phyloP scores from a whole-genome alignment of 1,284 basidiomycete genomes.

The Meira nashicola region DNA sequence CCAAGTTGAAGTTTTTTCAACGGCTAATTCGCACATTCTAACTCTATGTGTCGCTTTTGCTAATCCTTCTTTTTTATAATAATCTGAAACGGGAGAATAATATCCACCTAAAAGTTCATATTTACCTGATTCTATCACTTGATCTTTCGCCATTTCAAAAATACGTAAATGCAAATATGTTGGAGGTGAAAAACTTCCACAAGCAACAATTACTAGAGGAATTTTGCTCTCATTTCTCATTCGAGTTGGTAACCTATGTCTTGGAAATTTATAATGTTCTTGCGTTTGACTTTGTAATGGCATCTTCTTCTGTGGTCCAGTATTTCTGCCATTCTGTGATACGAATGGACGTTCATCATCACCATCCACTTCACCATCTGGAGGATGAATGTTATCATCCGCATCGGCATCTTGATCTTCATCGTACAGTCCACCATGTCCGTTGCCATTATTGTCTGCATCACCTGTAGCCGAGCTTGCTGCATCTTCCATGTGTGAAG shows the following conservation, averaged over 20 bases:
- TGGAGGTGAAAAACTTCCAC: constrained; percentile 60
- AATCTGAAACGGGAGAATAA: constrained; percentile 72
- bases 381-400: constrained; percentile 4
- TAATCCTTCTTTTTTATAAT: constrained; percentile 51
- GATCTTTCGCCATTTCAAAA: constrained; percentile 98
- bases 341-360: constrained; percentile 13
- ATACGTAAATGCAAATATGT: constrained; percentile 68
- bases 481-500: background rate
- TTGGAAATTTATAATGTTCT: constrained; percentile 46
- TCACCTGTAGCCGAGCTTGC: constrained; percentile 9
- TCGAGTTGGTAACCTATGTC: constrained; percentile 43
- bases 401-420: constrained; percentile 12
- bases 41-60: constrained; percentile 50
- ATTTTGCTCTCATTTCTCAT: constrained; percentile 50
- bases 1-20: constrained; percentile 52
- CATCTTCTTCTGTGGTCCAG: background rate
- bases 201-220: constrained; percentile 56
- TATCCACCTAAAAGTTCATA: constrained; percentile 92
- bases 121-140: constrained; percentile 81
- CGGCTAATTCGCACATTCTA: constrained; percentile 53
- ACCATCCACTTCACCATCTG: constrained; percentile 19
- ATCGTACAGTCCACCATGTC: background rate
- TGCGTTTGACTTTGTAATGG: constrained; percentile 13
- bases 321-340: background rate
- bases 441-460: background rate